Percentiles rank a stretch among this genome's conserved stretches.
These are phyloP conservation scores for Cordyceps sp. DNA, from an alignment of 2,329 filamentous ascomycete species.

Conservation along the genomic window DNA sequence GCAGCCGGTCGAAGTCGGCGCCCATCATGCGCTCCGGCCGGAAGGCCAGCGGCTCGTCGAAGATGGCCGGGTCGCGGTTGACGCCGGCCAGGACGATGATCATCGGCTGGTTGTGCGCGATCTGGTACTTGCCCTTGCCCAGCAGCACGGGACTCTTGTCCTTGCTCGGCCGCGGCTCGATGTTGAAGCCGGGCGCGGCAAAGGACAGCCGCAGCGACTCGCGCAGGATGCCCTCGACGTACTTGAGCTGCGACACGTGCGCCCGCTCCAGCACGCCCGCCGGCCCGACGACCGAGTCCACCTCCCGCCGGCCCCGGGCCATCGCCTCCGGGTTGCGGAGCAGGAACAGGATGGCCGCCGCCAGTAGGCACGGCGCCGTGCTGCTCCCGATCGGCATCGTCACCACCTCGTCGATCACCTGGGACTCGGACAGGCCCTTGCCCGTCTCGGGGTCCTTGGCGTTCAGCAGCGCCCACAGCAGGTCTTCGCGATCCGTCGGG, in stretches of 20 bases:
- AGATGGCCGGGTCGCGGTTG: conserved; percentile 30
- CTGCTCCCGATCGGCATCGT: conserved; percentile 45
- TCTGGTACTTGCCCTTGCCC: conserved; percentile 28
- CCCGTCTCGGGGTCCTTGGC: conserved; percentile 45
- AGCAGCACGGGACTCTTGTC: conserved; percentile 28
- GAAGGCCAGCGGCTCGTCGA: conserved; percentile 28
- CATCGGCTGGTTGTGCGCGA: conserved; percentile 30
- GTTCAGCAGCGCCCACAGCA: conserved; percentile 43
- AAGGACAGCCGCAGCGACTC: conserved; percentile 37
- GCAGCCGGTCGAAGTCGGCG: conserved; percentile 23
- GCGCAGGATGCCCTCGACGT: conserved; percentile 34
- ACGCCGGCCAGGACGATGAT: conserved; percentile 32
- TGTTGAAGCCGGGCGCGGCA: conserved; percentile 37
- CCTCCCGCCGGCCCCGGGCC: conserved; percentile 31
- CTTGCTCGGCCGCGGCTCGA: conserved; percentile 24
- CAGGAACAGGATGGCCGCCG: conserved; percentile 30
- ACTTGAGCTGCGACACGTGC: conserved; percentile 33
- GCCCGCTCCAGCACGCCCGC: conserved; percentile 24
- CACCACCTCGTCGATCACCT: conserved; percentile 52
- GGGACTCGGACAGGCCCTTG: conserved; percentile 36
- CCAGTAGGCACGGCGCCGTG: conserved; percentile 29
- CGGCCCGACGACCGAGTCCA: conserved; percentile 35
- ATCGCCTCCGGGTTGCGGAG: conserved; percentile 31
- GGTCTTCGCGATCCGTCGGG: conserved; percentile 38
- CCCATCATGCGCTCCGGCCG: conserved; percentile 32